These are phyloP conservation scores for Vaccinium corymbosum DNA, from an alignment of 148 eudicot genomes.

Conservation along the genomic window DNA sequence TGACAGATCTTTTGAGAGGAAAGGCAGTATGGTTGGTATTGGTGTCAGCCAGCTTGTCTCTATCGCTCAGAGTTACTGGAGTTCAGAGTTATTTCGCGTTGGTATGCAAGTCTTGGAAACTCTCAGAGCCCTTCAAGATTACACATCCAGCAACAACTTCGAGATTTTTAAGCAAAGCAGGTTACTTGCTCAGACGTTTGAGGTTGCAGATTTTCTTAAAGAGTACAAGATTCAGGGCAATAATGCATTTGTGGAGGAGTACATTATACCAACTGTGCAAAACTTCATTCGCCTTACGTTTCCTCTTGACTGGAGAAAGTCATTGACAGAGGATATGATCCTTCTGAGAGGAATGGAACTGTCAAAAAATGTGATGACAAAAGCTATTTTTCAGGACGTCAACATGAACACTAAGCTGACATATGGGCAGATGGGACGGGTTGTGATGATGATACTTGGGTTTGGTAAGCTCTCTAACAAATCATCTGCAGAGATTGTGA, in stretches of 20 bases:
- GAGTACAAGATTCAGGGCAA: conserved; percentile 19
- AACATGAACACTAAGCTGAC: conserved; percentile 18
- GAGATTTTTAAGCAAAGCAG: conserved; percentile 25
- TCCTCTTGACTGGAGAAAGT: conserved; percentile 43
- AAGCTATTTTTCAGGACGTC: conserved; percentile 21
- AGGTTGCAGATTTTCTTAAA: conserved; percentile 34
- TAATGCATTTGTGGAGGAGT: conserved; percentile 13
- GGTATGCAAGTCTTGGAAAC: conserved; percentile 39
- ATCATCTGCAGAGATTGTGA: conserved; percentile 9
- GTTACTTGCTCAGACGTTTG: conserved; percentile 25
- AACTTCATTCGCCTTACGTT: conserved; percentile 19
- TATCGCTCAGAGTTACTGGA: conserved; percentile 37
- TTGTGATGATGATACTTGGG: conserved; percentile 46
- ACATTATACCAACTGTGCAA: background rate
- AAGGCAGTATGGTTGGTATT: conserved; percentile 28
- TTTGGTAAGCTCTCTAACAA: conserved; percentile 22
- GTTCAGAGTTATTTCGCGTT: conserved; percentile 30
- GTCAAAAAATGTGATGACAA: conserved; percentile 34
- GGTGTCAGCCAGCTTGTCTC: conserved; percentile 27
- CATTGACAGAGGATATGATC: conserved; percentile 28
- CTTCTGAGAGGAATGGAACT: conserved; percentile 30
- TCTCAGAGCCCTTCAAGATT: conserved; percentile 31
- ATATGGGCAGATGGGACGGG: conserved; percentile 45
- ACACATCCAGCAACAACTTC: background rate
- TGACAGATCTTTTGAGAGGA: conserved; percentile 17